These are phyloP conservation scores for Neurospora hispaniola DNA, from an alignment of 495 filamentous ascomycete species.

Conservation along the genomic window DNA sequence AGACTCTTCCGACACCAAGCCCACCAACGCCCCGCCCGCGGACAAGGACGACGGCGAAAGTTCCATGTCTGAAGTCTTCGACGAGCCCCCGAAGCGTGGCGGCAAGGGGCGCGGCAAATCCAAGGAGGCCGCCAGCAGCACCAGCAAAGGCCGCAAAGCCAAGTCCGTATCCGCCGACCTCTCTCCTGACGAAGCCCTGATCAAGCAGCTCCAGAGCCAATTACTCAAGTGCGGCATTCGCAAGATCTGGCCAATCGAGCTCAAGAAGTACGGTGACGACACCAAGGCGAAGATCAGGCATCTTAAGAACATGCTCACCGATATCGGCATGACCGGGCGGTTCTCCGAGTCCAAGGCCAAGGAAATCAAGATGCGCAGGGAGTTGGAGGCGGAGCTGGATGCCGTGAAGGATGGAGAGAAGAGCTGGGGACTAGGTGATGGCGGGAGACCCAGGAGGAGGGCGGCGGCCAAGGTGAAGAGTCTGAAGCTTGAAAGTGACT, in stretches of 20 bases:
- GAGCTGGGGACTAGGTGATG: constrained; percentile 54
- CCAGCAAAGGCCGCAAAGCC: constrained; percentile 13
- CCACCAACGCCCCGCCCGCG: constrained; percentile 8
- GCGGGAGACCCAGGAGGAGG: constrained; percentile 25
- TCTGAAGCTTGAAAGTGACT: constrained; percentile 11
- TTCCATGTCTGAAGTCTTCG: constrained; percentile 67
- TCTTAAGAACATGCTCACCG: constrained; percentile 63
- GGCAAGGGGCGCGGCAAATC: constrained; percentile 16
- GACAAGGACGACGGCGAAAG: constrained; percentile 50
- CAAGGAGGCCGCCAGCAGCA: constrained; percentile 7
- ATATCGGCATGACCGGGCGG: constrained; percentile 77
- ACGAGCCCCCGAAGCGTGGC: constrained; percentile 40
- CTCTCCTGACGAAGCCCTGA: constrained; percentile 63
- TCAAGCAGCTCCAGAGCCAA: constrained; percentile 84
- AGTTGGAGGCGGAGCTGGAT: constrained; percentile 72
- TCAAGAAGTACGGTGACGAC: constrained; percentile 59
- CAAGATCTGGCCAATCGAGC: constrained; percentile 81
- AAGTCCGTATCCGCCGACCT: constrained; percentile 32
- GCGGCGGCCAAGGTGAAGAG: constrained; percentile 19
- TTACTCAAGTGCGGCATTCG: constrained; percentile 87
- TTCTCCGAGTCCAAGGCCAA: constrained; percentile 75
- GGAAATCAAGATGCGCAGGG: constrained; percentile 74
- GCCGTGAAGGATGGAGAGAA: constrained; percentile 68
- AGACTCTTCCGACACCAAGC: not conserved
- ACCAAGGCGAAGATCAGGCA: constrained; percentile 72